Conservation (phyloP, 2,329 filamentous ascomycete species). For the Botrytis tulipae region DNA sequence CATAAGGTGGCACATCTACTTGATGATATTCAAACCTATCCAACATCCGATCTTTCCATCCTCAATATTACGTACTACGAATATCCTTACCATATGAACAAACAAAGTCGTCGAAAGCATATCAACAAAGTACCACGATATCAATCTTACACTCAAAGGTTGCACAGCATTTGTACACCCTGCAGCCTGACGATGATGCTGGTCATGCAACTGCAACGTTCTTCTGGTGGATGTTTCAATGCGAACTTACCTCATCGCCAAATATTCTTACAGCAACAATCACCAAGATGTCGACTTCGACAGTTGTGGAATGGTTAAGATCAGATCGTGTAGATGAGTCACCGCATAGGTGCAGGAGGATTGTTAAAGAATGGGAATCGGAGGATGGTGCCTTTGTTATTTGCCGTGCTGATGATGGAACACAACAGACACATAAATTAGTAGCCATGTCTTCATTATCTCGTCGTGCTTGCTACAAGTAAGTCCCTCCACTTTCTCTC, state of each 20-base stretch:
- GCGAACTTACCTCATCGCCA: constrained; percentile 23
- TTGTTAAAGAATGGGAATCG: constrained; percentile 37
- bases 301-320: constrained; percentile 39
- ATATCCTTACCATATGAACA: constrained; percentile 12
- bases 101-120: constrained; percentile 1
- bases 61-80: constrained; percentile 1
- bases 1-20: constrained; percentile 29
- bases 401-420: constrained; percentile 42
- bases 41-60: constrained; percentile 20
- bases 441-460: constrained; percentile 71
- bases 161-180: constrained; percentile 38
- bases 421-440: constrained; percentile 38
- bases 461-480: constrained; percentile 69
- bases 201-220: constrained; percentile 38
- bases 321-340: constrained; percentile 32
- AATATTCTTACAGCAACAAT: constrained; percentile 25
- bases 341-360: constrained; percentile 40
- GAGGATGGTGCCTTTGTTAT: constrained; percentile 39
- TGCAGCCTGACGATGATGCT: constrained; percentile 38
- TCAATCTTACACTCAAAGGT: constrained; percentile 26
- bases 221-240: constrained; percentile 28
- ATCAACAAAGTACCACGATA: constrained; percentile 16
- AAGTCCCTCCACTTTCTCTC: background rate
- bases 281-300: constrained; percentile 37
- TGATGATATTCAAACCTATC: constrained; percentile 14